Evolutionary conservation across 2,329 filamentous ascomycete species (phyloP).

Genomic region (Pseudohalonectria lignicola): DNA sequence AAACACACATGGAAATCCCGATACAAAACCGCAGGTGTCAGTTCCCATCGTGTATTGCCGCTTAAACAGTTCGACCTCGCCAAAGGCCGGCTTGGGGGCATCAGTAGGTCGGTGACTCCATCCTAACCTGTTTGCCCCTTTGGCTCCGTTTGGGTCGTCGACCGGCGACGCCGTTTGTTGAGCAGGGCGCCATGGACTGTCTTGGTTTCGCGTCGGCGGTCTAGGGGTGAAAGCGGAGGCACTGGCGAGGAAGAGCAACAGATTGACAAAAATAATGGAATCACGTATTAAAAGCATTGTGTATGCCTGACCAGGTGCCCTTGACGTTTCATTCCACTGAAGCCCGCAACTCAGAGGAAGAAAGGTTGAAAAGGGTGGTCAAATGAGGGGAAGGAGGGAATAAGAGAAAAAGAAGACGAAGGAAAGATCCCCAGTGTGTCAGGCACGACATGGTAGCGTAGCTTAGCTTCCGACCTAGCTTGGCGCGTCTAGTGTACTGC

Average conservation of each 20-base stretch:
- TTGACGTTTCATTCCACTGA: too few relatives aligned
- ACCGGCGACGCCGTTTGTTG: neutral
- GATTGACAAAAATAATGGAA: neutral
- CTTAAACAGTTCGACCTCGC: conserved; percentile 5
- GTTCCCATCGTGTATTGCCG: conserved; percentile 5
- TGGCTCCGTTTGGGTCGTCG: neutral
- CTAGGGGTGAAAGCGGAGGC: neutral
- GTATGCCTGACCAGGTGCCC: neutral
- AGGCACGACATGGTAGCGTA: too few relatives aligned
- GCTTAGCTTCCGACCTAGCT: too few relatives aligned
- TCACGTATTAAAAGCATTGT: neutral
- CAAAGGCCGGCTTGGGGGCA: neutral
- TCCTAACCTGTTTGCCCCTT: neutral
- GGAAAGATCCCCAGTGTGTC: too few relatives aligned
- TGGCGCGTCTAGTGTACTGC: too few relatives aligned
- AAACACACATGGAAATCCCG: conserved; percentile 3
- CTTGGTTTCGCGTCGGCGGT: neutral
- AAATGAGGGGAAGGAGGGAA: too few relatives aligned
- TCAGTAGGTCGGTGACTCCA: conserved; percentile 1
- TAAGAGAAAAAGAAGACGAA: too few relatives aligned
- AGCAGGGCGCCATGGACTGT: neutral
- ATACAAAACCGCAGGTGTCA: conserved; percentile 7
- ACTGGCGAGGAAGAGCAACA: neutral
- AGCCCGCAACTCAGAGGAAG: too few relatives aligned
- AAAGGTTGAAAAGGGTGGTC: too few relatives aligned